Conservation (phyloP, 306 rosid species). For the Cucurbita pepo region DNA sequence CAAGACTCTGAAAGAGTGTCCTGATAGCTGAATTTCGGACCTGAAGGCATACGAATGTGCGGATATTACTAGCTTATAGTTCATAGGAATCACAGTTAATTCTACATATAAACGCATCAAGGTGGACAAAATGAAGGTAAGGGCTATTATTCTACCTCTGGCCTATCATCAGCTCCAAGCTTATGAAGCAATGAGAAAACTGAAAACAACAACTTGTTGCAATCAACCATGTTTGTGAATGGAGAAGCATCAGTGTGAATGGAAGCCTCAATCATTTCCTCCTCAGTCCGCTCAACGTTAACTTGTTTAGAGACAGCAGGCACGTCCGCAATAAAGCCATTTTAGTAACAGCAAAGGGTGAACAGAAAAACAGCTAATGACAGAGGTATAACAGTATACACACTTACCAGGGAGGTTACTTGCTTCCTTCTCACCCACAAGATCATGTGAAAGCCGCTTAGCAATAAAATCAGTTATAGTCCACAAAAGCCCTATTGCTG, state of each 20-base stretch:
- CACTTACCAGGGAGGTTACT: constrained; percentile 24
- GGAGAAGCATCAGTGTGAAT: constrained; percentile 26
- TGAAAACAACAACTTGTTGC: constrained; percentile 56
- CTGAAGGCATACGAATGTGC: constrained; percentile 25
- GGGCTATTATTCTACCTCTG: constrained; percentile 47
- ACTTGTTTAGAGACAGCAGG: constrained; percentile 26
- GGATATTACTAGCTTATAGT: background rate
- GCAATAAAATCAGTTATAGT: constrained; percentile 91
- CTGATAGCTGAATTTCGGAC: constrained; percentile 91
- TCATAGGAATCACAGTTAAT: background rate
- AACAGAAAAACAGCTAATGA: background rate
- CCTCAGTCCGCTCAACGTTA: constrained; percentile 25
- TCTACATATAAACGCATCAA: background rate
- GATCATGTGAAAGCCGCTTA: constrained; percentile 47
- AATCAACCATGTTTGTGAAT: constrained; percentile 30
- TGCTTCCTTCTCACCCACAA: constrained; percentile 37
- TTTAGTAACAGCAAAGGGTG: constrained; percentile 7
- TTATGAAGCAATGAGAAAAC: constrained; percentile 79
- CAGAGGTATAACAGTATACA: background rate
- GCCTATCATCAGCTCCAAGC: constrained; percentile 96
- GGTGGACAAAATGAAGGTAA: background rate
- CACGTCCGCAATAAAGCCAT: constrained; percentile 18
- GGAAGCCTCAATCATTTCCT: constrained; percentile 15
- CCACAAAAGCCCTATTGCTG: constrained; percentile 90
- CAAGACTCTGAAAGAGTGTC: constrained; percentile 86